Evolutionary conservation across 1,284 basidiomycete species (phyloP), one percentile per base, ranked within the genome.

Genomic region (Sphaerobolus stellatus): DNA sequence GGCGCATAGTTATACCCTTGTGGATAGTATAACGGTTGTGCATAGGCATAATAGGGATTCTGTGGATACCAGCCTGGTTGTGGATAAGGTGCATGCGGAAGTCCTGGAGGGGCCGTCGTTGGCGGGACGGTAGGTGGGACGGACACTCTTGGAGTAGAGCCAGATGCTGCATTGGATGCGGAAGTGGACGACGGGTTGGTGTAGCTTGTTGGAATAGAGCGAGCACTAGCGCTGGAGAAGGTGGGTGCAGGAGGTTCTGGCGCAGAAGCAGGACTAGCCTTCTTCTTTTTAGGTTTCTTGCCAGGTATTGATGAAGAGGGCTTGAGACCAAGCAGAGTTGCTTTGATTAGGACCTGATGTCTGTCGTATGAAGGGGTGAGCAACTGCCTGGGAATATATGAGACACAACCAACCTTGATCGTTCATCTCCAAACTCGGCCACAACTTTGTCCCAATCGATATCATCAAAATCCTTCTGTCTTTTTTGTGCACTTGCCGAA

Each of bases 401-500:
- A 13, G 8, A 4, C 18, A 25, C 27, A 24, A 67, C 71, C 36
- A 58, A 86, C 88, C 84, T 82, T 52, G 88, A 83, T 50, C 88
- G 75, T 43, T 79, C 80, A 57, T 78, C 78, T 4, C 88, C 88
- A 82, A 86, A 90, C 60, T 85, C 78, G 45, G 74, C 74, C 41
- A 85, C 81, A 14, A 90, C 78, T 73, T 82, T 81, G 66, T 90
- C 87, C 89, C 88, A 90, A 50, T 87, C 83, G 44, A 84, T 82
- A 60, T 88, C 83, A 8, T 83, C 82, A 7, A 62, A 62, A 51
- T 70, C 54, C 27, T 48, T 48, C 1, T 30, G 22, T 22, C 44
- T 54, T 33, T 48, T 54, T 28, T 28, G 13, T 5, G 45, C 20
- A n/a, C 30, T 18, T 18, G 43, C 16, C 16, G 5, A 16, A 16